These are phyloP conservation scores for Malassezia sp. DNA, from an alignment of 1,284 basidiomycete species.

Conservation along the genomic window DNA sequence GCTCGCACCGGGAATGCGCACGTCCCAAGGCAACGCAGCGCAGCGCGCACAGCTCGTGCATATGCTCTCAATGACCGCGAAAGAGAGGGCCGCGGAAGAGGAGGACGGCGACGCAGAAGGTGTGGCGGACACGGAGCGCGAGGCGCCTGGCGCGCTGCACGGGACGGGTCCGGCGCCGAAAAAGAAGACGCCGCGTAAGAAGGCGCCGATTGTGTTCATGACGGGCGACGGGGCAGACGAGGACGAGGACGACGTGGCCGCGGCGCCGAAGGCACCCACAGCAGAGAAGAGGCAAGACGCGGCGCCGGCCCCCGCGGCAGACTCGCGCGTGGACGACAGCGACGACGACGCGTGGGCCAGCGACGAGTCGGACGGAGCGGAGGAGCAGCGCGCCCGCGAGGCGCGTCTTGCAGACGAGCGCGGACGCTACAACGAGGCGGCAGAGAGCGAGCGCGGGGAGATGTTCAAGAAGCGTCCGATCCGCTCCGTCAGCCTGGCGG, in stretches of 20 bases:
- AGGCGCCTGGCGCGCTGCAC: too few species aligned
- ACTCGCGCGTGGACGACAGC: too few species aligned
- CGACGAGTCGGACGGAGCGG: constrained; percentile 43
- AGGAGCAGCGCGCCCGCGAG: constrained; percentile 24
- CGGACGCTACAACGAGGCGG: constrained; percentile 51
- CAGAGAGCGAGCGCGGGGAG: constrained; percentile 56
- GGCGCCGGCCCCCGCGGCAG: constrained; percentile 4
- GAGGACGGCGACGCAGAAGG: too few species aligned
- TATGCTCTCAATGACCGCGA: constrained; percentile 7
- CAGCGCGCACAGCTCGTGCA: background rate
- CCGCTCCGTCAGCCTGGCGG: constrained; percentile 38
- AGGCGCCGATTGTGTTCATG: constrained; percentile 23
- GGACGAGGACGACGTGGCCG: constrained; percentile 30
- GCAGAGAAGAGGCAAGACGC: background rate
- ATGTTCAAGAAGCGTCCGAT: constrained; percentile 67
- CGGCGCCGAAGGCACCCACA: constrained; percentile 14
- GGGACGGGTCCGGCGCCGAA: too few species aligned
- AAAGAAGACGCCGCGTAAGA: constrained; percentile 20
- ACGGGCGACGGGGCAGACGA: constrained; percentile 37
- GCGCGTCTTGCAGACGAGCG: constrained; percentile 46
- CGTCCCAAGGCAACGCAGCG: background rate
- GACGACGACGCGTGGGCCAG: constrained; percentile 45
- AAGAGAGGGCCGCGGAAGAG: background rate
- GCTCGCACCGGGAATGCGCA: background rate
- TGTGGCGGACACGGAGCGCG: background rate